Conservation (phyloP, 1,284 basidiomycete species). For the Rhizoctonia solani region DNA sequence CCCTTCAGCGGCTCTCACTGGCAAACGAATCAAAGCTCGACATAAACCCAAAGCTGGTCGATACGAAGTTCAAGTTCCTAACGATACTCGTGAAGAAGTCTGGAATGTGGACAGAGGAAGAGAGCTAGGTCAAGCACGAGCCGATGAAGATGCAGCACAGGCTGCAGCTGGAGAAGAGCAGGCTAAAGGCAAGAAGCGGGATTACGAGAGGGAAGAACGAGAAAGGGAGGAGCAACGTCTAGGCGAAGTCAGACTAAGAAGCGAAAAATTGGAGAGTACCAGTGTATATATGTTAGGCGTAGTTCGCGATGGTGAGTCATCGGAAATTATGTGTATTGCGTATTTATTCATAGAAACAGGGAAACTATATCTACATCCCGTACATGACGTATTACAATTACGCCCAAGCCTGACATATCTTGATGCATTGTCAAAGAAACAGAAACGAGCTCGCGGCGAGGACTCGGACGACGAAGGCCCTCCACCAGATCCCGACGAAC, state of each 20-base stretch:
- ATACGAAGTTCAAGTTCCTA: slow-evolving; percentile 75
- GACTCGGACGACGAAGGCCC: slow-evolving; percentile 63
- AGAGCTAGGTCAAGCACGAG: slow-evolving; percentile 66
- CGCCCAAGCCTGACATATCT: slow-evolving; percentile 78
- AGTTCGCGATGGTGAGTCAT: slow-evolving; percentile 63
- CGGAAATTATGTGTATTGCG: slow-evolving; percentile 10
- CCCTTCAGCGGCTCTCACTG: slow-evolving; percentile 68
- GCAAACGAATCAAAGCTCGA: slow-evolving; percentile 73
- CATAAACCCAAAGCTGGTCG: slow-evolving; percentile 63
- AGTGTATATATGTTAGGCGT: slow-evolving; percentile 73
- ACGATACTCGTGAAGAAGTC: slow-evolving; percentile 73
- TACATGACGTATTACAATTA: slow-evolving; percentile 74
- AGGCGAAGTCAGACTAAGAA: slow-evolving; percentile 67
- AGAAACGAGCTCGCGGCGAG: slow-evolving; percentile 47
- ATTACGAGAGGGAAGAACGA: slow-evolving; percentile 34
- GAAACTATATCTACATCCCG: slow-evolving; percentile 73
- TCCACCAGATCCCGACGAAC: slow-evolving; percentile 76
- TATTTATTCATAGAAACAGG: slow-evolving; percentile 50
- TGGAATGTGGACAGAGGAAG: slow-evolving; percentile 71
- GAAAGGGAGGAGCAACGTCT: slow-evolving; percentile 47
- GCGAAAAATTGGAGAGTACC: slow-evolving; percentile 66
- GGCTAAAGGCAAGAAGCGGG: slow-evolving; percentile 31
- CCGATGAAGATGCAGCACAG: slow-evolving; percentile 61
- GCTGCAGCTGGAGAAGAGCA: slow-evolving; percentile 44
- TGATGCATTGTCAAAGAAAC: slow-evolving; percentile 67